Conservation (phyloP, 1,284 basidiomycete species). For the Cutaneotrichosporon cutaneum region DNA sequence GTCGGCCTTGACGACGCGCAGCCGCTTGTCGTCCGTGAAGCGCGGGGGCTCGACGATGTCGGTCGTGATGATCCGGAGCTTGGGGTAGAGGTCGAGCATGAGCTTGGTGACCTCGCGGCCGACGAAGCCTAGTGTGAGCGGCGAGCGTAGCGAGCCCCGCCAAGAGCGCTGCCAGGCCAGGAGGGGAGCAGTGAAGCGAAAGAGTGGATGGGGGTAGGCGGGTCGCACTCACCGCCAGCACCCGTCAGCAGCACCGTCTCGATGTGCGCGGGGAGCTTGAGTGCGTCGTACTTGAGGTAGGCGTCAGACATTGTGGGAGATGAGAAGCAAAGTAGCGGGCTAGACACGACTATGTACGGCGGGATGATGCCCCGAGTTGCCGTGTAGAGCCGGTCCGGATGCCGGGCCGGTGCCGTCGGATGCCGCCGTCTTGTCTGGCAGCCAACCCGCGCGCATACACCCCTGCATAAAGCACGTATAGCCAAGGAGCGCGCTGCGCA, state of each 20-base stretch:
- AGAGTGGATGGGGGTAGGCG: not conserved
- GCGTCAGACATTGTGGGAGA: not conserved
- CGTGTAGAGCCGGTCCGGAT: not conserved
- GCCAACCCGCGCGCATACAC: not conserved
- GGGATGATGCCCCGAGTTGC: not conserved
- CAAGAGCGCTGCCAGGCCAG: not conserved
- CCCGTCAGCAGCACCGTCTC: slow-evolving; percentile 61
- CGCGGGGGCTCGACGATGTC: slow-evolving; percentile 60
- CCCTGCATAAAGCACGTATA: not conserved
- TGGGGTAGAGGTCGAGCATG: slow-evolving; percentile 55
- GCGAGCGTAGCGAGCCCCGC: too few relatives aligned
- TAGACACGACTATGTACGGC: not conserved
- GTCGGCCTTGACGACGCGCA: slow-evolving; percentile 57
- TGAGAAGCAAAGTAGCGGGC: not conserved
- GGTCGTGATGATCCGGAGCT: slow-evolving; percentile 58
- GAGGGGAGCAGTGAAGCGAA: not conserved
- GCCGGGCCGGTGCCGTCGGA: not conserved
- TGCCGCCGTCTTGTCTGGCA: not conserved
- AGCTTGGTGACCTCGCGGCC: slow-evolving; percentile 51
- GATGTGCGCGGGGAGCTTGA: slow-evolving; percentile 50
- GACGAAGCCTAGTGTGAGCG: slow-evolving; percentile 44
- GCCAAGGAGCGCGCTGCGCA: not conserved
- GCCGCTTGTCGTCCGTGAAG: slow-evolving; percentile 49
- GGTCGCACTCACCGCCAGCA: slow-evolving; percentile 55
- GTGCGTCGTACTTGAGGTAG: slow-evolving; percentile 42